These are phyloP conservation scores for Lentinula aciculospora DNA, from an alignment of 768 basidiomycete genomes.

Conservation along the genomic window DNA sequence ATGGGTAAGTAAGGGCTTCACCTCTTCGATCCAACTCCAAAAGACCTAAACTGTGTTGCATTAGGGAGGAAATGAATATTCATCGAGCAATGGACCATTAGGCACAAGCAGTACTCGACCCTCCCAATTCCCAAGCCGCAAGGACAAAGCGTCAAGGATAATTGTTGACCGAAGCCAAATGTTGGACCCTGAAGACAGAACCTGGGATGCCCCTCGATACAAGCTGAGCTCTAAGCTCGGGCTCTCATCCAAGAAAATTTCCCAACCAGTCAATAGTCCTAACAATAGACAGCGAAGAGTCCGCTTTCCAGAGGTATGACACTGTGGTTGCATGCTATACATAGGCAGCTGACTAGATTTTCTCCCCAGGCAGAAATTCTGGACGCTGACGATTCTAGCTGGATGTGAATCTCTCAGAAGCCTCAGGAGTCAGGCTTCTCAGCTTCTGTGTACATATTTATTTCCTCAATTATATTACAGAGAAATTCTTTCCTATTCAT, in stretches of 20 bases:
- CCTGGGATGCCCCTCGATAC: slow-evolving; percentile 23
- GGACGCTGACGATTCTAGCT: background rate
- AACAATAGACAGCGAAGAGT: background rate
- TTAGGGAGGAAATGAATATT: background rate
- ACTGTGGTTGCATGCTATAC: background rate
- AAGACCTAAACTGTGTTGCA: background rate
- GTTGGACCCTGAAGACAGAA: slow-evolving; percentile 32
- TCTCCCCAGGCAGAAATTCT: background rate
- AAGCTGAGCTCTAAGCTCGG: background rate
- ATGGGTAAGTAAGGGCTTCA: background rate
- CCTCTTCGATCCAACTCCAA: background rate
- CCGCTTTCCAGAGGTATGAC: background rate
- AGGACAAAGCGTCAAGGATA: background rate
- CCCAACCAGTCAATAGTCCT: background rate
- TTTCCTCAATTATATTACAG: background rate
- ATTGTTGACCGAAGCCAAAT: slow-evolving; percentile 14
- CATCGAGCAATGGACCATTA: background rate
- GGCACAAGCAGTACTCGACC: background rate
- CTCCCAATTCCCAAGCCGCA: background rate
- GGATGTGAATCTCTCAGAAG: background rate
- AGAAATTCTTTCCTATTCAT: background rate
- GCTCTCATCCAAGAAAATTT: background rate
- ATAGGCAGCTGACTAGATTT: background rate
- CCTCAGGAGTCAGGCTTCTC: background rate
- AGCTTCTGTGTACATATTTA: background rate